Evolutionary conservation across 2,329 filamentous ascomycete genomes (phyloP).

Genomic region (Monosporascus ibericus): DNA sequence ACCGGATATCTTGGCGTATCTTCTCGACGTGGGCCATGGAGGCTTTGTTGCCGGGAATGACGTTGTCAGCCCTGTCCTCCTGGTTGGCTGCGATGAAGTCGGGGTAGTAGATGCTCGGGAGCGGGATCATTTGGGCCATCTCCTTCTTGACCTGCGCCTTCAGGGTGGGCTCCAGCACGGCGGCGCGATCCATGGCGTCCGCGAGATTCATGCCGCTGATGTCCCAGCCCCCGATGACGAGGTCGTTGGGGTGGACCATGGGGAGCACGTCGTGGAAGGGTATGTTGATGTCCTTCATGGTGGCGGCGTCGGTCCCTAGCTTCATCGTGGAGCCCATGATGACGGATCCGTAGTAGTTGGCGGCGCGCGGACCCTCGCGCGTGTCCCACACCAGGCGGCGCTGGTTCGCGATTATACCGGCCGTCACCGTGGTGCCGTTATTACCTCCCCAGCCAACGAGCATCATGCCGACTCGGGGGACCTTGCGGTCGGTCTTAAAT

Average conservation of each 20-base stretch:
- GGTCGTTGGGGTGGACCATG: slow-evolving; percentile 95
- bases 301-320: slow-evolving; percentile 81
- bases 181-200: slow-evolving; percentile 89
- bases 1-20: slow-evolving; percentile 87
- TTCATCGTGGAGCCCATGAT: slow-evolving; percentile 98
- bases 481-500: slow-evolving; percentile 93
- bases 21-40: slow-evolving; percentile 84
- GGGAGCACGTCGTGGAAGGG: slow-evolving; percentile 91
- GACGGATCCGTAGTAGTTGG: slow-evolving; percentile 98
- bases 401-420: slow-evolving; percentile 94
- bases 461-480: slow-evolving; percentile 95
- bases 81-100: slow-evolving; percentile 99
- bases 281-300: slow-evolving; percentile 86
- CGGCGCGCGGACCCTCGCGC: slow-evolving; percentile 73
- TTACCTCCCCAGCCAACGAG: slow-evolving; percentile 96
- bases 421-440: slow-evolving; percentile 95
- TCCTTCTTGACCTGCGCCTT: slow-evolving; percentile 89
- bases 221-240: slow-evolving; percentile 95
- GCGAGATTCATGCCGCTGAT: slow-evolving; percentile 88
- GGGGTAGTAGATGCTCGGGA: slow-evolving; percentile 96
- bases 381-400: slow-evolving; percentile 85
- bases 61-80: slow-evolving; percentile 89
- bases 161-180: slow-evolving; percentile 90
- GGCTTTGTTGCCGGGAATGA: slow-evolving; percentile 78
- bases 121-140: slow-evolving; percentile 80